These are phyloP conservation scores for Nannochloris sp. DNA, from an alignment of 139 green algal species.

Conservation along the genomic window DNA sequence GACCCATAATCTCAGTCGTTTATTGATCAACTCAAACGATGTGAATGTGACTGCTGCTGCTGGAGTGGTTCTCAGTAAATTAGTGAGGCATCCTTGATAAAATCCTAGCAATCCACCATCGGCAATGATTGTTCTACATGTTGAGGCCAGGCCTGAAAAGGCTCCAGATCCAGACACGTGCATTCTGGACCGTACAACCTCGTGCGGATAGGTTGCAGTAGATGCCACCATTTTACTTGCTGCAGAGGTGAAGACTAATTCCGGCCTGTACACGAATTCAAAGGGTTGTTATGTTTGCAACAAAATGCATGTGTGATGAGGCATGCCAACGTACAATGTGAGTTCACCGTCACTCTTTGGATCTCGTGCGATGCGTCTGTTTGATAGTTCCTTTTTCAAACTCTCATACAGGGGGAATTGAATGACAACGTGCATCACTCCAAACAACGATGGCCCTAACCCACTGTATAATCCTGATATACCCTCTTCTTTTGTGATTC, in stretches of 20 bases:
- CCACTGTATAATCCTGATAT: slow-evolving; percentile 82
- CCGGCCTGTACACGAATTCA: slow-evolving; percentile 16
- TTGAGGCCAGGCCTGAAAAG: slow-evolving; percentile 45
- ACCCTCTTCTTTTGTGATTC: slow-evolving; percentile 83
- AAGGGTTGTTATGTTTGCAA: slow-evolving; percentile 1
- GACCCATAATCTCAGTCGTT: slow-evolving; percentile 43
- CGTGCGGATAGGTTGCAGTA: slow-evolving; percentile 94
- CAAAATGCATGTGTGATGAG: background rate
- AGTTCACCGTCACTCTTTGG: background rate
- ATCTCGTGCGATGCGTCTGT: background rate
- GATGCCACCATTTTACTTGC: slow-evolving; percentile 91
- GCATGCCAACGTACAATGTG: slow-evolving; percentile 6
- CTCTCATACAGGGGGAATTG: slow-evolving; percentile 95
- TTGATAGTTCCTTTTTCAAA: slow-evolving; percentile 53
- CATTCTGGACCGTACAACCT: slow-evolving; percentile 90
- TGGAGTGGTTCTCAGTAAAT: slow-evolving; percentile 91
- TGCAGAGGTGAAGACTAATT: slow-evolving; percentile 75
- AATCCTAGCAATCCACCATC: slow-evolving; percentile 59
- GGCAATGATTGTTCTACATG: slow-evolving; percentile 33
- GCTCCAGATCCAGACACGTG: slow-evolving; percentile 73
- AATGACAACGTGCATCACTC: slow-evolving; percentile 87
- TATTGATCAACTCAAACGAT: slow-evolving; percentile 86
- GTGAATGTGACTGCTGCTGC: slow-evolving; percentile 96
- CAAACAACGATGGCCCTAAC: slow-evolving; percentile 76
- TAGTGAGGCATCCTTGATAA: slow-evolving; percentile 78